Evolutionary conservation across 2,329 filamentous ascomycete genomes (phyloP).

Genomic region (Penicillium sp.): DNA sequence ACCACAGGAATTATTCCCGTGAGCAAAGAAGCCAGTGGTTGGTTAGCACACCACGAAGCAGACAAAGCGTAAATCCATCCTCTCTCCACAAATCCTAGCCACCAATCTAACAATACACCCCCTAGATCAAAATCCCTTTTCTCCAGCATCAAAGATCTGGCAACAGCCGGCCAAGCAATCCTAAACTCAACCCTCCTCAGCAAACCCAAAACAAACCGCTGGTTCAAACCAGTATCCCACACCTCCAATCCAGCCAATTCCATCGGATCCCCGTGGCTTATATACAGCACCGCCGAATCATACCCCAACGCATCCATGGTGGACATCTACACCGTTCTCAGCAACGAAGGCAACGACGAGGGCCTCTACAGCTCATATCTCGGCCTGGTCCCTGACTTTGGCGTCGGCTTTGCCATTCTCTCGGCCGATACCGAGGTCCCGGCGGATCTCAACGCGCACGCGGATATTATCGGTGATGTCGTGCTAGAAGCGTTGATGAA

Average conservation of each 20-base stretch:
- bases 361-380: not conserved
- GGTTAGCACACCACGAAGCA: not conserved
- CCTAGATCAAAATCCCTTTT: not conserved
- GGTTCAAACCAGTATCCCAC: constrained; percentile 45
- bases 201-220: constrained; percentile 36
- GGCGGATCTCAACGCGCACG: not conserved
- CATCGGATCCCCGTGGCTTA: not conserved
- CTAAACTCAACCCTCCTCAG: constrained; percentile 35
- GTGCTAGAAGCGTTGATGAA: not conserved
- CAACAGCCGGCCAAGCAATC: constrained; percentile 30
- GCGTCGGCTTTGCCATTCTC: not conserved
- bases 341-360: not conserved
- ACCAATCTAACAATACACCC: not conserved
- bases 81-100: not conserved
- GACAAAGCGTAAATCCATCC: not conserved
- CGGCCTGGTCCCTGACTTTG: not conserved
- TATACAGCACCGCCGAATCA: not conserved
- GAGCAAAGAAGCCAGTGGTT: not conserved
- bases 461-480: not conserved
- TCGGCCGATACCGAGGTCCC: not conserved
- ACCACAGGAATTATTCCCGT: not conserved
- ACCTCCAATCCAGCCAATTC: not conserved
- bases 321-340: not conserved
- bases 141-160: not conserved
- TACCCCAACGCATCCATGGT: not conserved